Evolutionary conservation across 1,284 basidiomycete species (phyloP).

Genomic region (Lignosus rhinocerotis): DNA sequence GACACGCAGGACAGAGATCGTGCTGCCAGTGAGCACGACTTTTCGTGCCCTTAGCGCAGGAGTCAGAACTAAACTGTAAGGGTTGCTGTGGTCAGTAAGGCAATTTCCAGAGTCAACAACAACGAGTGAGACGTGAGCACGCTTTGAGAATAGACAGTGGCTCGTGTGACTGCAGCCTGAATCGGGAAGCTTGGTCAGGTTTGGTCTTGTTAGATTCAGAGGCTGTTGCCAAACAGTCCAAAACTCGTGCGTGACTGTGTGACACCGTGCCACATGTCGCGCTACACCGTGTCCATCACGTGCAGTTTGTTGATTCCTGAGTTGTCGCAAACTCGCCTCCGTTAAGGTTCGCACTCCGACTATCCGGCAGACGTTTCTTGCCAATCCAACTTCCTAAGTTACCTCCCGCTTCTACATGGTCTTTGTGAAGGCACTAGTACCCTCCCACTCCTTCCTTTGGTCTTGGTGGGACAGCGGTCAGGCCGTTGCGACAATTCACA

Average conservation of each 20-base stretch:
- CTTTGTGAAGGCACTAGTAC: neutral
- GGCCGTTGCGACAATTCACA: neutral
- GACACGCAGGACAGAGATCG: no score
- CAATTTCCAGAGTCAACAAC: neutral
- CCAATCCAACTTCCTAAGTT: neutral
- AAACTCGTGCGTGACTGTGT: neutral
- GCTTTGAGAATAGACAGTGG: no score
- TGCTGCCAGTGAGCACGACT: no score
- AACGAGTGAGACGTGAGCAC: neutral
- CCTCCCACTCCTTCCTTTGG: neutral
- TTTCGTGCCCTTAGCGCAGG: no score
- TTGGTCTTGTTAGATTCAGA: slow-evolving; percentile 9
- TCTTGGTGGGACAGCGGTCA: neutral
- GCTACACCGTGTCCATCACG: neutral
- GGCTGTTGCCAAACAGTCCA: slow-evolving; percentile 6
- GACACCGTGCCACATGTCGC: slow-evolving; percentile 1
- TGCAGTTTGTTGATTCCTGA: neutral
- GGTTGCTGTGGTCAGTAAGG: neutral
- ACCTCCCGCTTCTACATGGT: neutral
- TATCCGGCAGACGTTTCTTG: neutral
- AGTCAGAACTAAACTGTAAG: no score
- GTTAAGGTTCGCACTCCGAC: slow-evolving; percentile 8
- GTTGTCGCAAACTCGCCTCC: neutral
- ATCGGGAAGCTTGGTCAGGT: neutral
- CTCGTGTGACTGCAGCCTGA: no score